Evolutionary conservation across 2,329 filamentous ascomycete genomes (phyloP), one percentile per base, ranked within the genome.

Genomic region (Rhynchosporium graminicola): DNA sequence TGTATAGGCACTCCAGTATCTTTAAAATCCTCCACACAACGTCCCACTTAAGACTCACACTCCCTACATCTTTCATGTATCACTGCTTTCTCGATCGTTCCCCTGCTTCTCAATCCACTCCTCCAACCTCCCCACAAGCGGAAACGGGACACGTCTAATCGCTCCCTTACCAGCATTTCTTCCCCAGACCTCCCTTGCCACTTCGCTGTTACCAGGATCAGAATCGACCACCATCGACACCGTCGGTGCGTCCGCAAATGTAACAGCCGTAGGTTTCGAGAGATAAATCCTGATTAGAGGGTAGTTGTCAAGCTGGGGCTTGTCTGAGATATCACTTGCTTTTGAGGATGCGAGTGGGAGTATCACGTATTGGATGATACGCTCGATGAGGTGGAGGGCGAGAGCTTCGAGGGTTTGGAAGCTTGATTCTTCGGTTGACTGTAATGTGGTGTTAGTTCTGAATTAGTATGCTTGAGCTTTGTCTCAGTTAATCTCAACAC

Each of bases 201-300:
- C 33, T 13, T 46, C 13, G 47, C 60, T 65, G 4, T 31, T 57
- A 9, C 46, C 46, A 8, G 69, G 67, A 59, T 68, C 45, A 1
- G 67, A 65, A 52, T 69, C 65, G n/a, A 70, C 40, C 5, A 74
- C 69, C 54, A 88, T 79, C 73, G 91, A 87, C 5, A 92, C 85
- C 4, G 82, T 80, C 0, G 89, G 88, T 10, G 86, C 87, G 67
- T 91, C 89, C 1, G 90, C 90, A 69, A 89, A 84, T 0, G 86
- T 83, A 26, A 92, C 87, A 0, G 90, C 90, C 12, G 87, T 85
- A 2, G 90, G 90, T 77, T 92, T 92, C 75, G 87, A 86, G 57
- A 92, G 77, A 29, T 79, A 78, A 43, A 92, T 80, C 63, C 80
- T 82, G 57, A 92, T 77, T 13, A 58, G 59, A 12, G 57, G 59